phyloP scores from a whole-genome alignment of 1,284 basidiomycete genomes.

The Ganoderma leucocontextum region DNA sequence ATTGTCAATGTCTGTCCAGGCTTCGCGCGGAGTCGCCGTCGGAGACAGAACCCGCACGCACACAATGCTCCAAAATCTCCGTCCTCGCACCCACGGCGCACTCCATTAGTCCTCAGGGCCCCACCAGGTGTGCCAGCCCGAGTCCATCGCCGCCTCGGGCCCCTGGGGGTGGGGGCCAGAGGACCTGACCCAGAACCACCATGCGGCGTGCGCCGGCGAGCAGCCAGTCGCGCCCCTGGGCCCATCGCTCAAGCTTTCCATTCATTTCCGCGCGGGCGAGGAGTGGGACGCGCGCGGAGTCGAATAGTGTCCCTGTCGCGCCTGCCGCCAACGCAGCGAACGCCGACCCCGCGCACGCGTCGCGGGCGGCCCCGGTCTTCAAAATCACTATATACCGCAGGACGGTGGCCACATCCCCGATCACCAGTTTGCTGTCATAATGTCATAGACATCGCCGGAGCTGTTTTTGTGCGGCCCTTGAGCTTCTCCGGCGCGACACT shows the following conservation, averaged over 20 bases:
- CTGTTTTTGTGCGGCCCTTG: conserved; percentile 6
- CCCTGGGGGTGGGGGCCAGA: neutral
- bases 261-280: conserved; percentile 2
- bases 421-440: neutral
- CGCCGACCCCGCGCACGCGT: conserved; percentile 1
- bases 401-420: conserved; percentile 6
- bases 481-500: neutral
- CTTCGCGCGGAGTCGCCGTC: neutral
- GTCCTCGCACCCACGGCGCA: neutral
- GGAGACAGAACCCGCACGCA: neutral
- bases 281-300: conserved; percentile 18
- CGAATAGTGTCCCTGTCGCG: conserved; percentile 9
- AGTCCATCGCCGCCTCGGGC: neutral
- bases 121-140: neutral
- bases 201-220: neutral
- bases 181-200: neutral
- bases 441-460: neutral
- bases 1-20: neutral
- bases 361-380: neutral
- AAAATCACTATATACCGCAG: neutral
- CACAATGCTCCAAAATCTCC: neutral
- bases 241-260: neutral
- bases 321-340: conserved; percentile 8
- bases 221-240: neutral
- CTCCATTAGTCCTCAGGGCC: neutral